Evolutionary conservation across 2,329 filamentous ascomycete genomes (phyloP).

Genomic region (Alternaria triticina): DNA sequence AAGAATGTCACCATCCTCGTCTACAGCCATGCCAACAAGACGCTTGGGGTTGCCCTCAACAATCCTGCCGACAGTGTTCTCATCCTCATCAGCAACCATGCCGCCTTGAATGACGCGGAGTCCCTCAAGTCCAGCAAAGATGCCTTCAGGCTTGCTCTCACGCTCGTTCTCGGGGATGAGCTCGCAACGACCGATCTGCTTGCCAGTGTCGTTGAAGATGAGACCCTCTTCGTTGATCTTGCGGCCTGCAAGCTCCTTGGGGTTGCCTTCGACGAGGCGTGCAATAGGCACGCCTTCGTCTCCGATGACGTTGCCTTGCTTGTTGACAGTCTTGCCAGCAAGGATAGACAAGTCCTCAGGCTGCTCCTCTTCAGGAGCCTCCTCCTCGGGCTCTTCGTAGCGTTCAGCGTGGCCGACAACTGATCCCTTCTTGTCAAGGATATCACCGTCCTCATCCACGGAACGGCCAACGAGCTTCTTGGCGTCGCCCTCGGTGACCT

Average conservation of each 20-base stretch:
- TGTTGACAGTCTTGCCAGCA: slow-evolving; percentile 57
- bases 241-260: slow-evolving; percentile 68
- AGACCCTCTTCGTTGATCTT: slow-evolving; percentile 76
- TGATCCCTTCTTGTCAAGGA: slow-evolving; percentile 61
- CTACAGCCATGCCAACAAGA: slow-evolving; percentile 64
- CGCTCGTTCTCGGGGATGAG: slow-evolving; percentile 71
- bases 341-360: slow-evolving; percentile 55
- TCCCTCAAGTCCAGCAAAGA: slow-evolving; percentile 58
- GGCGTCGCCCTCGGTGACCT: slow-evolving; percentile 57
- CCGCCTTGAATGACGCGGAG: slow-evolving; percentile 57
- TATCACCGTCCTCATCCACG: slow-evolving; percentile 61
- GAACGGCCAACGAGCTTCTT: slow-evolving; percentile 59
- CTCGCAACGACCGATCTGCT: slow-evolving; percentile 71
- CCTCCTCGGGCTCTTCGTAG: slow-evolving; percentile 70
- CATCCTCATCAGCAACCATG: slow-evolving; percentile 58
- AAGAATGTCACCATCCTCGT: slow-evolving; percentile 68
- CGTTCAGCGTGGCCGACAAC: slow-evolving; percentile 60
- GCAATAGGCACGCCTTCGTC: slow-evolving; percentile 62
- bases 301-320: slow-evolving; percentile 58
- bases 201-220: slow-evolving; percentile 74
- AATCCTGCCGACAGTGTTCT: slow-evolving; percentile 60
- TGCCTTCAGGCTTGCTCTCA: slow-evolving; percentile 57
- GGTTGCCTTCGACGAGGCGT: slow-evolving; percentile 70
- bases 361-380: slow-evolving; percentile 51
- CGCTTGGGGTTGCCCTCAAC: slow-evolving; percentile 66